Base-by-base conservation (phyloP, 164 flowering plant species). In the grape (Vitis vinifera) region DNA sequence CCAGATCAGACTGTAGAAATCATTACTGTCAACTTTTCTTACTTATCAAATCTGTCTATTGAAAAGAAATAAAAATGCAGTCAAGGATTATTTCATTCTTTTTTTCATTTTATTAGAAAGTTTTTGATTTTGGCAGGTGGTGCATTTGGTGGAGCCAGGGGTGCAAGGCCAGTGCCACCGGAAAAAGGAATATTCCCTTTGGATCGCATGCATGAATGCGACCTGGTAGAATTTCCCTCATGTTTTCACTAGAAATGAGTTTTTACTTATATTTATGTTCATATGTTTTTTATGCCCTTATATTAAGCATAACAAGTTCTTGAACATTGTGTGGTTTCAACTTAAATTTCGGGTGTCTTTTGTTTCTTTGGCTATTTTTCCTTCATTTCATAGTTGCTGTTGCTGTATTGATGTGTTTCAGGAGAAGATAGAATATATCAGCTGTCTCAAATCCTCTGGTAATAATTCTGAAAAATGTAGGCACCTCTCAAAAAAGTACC, bases 171-270 rank as follows among this genome's bases (percentile, higher is more conserved):
- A 1, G 91, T 92, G 4, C 97, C 98, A 27, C 97, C 98, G 12
- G 98, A 92, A 70, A 94, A 94, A 77, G 98, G 97, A 62, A 81
- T 92, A 16, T 94, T 94, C 75, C 98, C 98, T 11, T 79, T 94
- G 82, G 98, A 92, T 81, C 98, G 87, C 65, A 74, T 81, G 86
- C 94, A 91, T 71, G 83, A 84, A 75, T 94, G 98, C 80, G 98
- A 94, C 73, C 68, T 84, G 93, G 97, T 94, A 81, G 9, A 55
- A 37, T 62, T 60, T 15, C 61, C 62, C 55, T 31, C 2, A 1
- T 10, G 7, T 64, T 55, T 63, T 52, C 44, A 29, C 68, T 27
- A 17, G 16, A 37, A 55, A 15, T 17, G 0, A 23, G 9, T 49
- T 37, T 37, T 37, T 3, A 3, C 1, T 37, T 3, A 0, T 37